phyloP scores from a whole-genome alignment of 257 asterid genomes.

The Solanum pinnatisectum region DNA sequence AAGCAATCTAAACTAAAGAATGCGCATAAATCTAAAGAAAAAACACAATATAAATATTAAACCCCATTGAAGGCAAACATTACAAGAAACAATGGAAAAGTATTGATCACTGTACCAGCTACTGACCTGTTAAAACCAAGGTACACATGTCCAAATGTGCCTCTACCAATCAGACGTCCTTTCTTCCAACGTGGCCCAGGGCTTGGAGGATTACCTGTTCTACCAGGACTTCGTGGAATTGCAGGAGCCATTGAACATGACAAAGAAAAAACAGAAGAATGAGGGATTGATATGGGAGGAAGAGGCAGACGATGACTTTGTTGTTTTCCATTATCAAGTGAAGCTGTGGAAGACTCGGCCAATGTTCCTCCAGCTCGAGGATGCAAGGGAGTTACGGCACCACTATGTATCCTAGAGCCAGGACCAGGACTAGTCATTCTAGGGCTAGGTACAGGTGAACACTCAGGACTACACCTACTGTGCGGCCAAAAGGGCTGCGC shows the following conservation, averaged over 20 bases:
- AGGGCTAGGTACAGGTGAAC: constrained; percentile 87
- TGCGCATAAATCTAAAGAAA: not conserved
- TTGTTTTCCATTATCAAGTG: constrained; percentile 76
- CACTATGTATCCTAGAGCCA: constrained; percentile 90
- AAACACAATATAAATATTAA: not conserved
- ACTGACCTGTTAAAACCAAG: constrained; percentile 70
- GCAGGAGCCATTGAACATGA: constrained; percentile 82
- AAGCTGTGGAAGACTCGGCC: constrained; percentile 47
- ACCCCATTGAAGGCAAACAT: not conserved
- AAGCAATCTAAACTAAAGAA: not conserved
- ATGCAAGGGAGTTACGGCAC: constrained; percentile 96
- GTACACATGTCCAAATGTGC: constrained; percentile 51
- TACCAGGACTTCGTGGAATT: constrained; percentile 87
- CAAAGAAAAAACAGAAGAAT: constrained; percentile 54
- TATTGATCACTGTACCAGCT: constrained; percentile 17
- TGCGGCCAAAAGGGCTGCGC: constrained; percentile 81
- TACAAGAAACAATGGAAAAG: constrained; percentile 6
- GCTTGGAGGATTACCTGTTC: constrained; percentile 69
- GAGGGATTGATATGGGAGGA: constrained; percentile 56
- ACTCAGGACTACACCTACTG: constrained; percentile 88
- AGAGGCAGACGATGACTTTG: constrained; percentile 84
- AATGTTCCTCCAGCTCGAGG: constrained; percentile 72
- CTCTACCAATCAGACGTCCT: constrained; percentile 55
- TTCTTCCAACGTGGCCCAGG: constrained; percentile 94
- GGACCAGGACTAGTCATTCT: constrained; percentile 93